Evolutionary conservation across 192 early-diverging fungal species (phyloP), one percentile per base, ranked within the genome.

Genomic region (Backusella tarrabulga): DNA sequence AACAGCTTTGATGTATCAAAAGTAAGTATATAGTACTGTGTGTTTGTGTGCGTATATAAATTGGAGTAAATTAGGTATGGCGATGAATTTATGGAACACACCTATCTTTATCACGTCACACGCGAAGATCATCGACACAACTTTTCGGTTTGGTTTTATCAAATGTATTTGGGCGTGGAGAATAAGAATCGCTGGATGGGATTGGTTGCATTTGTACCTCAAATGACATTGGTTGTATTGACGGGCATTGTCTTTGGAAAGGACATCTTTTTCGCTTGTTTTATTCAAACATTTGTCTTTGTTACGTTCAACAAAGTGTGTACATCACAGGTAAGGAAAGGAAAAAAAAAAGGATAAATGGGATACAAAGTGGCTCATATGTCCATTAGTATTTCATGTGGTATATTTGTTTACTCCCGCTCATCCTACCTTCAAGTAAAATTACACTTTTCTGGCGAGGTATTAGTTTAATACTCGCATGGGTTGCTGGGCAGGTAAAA

Each of bases 51-150:
- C 8, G 1, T 15, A 21, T 54, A 2, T 11, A 14, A 44, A 44
- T 44, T 44, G 15, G 15, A 44, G 15, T 56, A 73, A 34, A 32
- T 6, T 67, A 93, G 91, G 6, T 94, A 98, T 75, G 95, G 95
- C 23, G 63, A 86, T 67, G 93, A 95, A 73, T 98, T 99, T 80
- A 67, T 99, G 36, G 83, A 96, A 36, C 91, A 98, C 73, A 96
- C 97, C 0, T 98, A 96, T 77, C 73, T 98, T 38, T 99, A 98
- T 77, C 98, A 99, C 82, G 79, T 98, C 54, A 94, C 91, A 0
- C 93, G 98, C 77, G 95, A 95, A 82, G 98, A 99, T 83, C 98
- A 98, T 76, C 93, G 98, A 4, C 98, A 99, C 86, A 99, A 99
- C 85, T 99, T 98, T 81, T 98, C 97, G 1, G 79, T 94, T 56